Percentiles rank a stretch among this genome's conserved stretches.
These are phyloP conservation scores for Circinella minor DNA, from an alignment of 371 early-diverging fungal genomes.

Conservation along the genomic window DNA sequence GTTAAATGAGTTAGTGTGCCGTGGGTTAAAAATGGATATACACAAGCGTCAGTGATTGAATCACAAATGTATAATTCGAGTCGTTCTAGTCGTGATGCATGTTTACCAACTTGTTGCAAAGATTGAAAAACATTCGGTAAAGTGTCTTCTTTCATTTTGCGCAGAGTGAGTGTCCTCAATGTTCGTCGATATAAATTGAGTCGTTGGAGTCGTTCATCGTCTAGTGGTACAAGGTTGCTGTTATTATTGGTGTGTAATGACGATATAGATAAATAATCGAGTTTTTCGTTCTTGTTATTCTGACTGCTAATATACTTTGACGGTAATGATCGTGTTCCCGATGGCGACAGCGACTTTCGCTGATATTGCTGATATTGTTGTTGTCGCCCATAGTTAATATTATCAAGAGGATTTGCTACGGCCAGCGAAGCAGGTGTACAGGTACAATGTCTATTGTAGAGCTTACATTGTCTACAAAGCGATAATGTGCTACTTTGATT, in stretches of 20 bases:
- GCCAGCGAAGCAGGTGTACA: conserved; percentile 18
- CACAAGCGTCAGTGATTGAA: conserved; percentile 44
- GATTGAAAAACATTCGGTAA: conserved; percentile 29
- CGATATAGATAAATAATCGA: background rate
- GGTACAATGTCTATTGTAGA: too few relatives aligned
- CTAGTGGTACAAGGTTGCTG: background rate
- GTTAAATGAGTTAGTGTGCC: conserved; percentile 51
- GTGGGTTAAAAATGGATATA: conserved; percentile 37
- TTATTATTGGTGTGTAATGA: too few relatives aligned
- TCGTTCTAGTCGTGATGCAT: conserved; percentile 25
- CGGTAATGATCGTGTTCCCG: background rate
- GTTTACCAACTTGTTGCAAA: conserved; percentile 26
- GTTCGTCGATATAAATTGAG: conserved; percentile 25
- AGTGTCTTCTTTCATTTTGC: conserved; percentile 43
- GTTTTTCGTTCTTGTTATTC: background rate
- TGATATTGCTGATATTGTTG: background rate
- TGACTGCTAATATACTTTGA: background rate
- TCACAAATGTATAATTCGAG: conserved; percentile 63
- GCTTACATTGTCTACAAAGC: background rate
- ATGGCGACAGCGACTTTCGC: background rate
- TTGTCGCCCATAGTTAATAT: background rate
- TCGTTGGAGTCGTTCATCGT: conserved; percentile 6
- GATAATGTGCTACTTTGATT: background rate
- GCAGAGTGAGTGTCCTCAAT: conserved; percentile 38
- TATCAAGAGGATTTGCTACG: conserved; percentile 8